These are phyloP conservation scores for Cairneyella variabilis DNA, from an alignment of 495 filamentous ascomycete genomes.

Conservation along the genomic window DNA sequence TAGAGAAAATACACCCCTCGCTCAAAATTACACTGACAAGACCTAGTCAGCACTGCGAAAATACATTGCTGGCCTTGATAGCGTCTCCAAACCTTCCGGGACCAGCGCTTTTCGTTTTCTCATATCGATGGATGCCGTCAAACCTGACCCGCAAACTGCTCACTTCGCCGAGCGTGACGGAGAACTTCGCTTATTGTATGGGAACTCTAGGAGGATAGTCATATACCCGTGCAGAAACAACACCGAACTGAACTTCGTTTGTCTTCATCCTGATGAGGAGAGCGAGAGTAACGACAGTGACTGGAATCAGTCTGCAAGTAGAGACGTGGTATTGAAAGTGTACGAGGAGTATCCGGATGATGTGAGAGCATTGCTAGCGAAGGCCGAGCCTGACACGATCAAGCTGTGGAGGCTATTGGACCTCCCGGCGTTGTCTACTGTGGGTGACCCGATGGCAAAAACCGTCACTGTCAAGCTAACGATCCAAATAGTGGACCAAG, in stretches of 20 bases:
- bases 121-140: constrained; percentile 39
- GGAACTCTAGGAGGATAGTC: constrained; percentile 37
- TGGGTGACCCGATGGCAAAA: too few species aligned
- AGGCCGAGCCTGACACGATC: constrained; percentile 41
- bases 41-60: constrained; percentile 33
- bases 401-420: constrained; percentile 57
- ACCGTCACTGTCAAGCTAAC: background rate
- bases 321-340: constrained; percentile 43
- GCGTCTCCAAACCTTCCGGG: constrained; percentile 42
- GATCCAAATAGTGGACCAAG: background rate
- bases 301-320: constrained; percentile 45
- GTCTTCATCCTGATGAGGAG: constrained; percentile 48
- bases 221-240: constrained; percentile 57
- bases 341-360: constrained; percentile 52
- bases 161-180: constrained; percentile 44
- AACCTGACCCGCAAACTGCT: constrained; percentile 43
- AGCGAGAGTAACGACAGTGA: constrained; percentile 13
- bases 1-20: background rate
- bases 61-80: constrained; percentile 31
- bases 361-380: constrained; percentile 46
- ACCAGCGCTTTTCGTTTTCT: constrained; percentile 59
- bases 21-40: constrained; percentile 29
- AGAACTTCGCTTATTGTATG: constrained; percentile 45
- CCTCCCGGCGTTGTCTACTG: constrained; percentile 43
- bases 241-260: constrained; percentile 55